Evolutionary conservation across 2,329 filamentous ascomycete species (phyloP), one percentile per base, ranked within the genome.

Genomic region (Davidsoniella neocaledoniae): DNA sequence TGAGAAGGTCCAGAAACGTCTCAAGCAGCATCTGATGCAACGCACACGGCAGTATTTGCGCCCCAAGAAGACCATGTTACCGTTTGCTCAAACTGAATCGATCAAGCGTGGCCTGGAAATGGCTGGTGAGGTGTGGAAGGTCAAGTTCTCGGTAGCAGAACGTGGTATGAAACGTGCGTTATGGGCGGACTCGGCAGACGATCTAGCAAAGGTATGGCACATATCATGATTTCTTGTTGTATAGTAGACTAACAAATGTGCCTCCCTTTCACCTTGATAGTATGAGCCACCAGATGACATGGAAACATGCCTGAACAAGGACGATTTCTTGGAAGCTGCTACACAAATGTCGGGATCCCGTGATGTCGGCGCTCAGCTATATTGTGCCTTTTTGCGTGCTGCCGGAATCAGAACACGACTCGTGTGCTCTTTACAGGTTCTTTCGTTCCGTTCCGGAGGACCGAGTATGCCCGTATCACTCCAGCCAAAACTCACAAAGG

Each of bases 351-450:
- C 79, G 55, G 93, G 90, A 0, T 96, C 90, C 7, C 77, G 88
- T 55, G 91, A 98, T 62, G 72, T 93, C 8, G 91, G 88, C 0
- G 84, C 86, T 1, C 88, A 96, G 61, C 63, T 98, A 0, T 94
- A 93, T 58, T 96, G 91, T 62, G 83, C 88, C 2, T 64, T 96
- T 29, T 70, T 98, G 3, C 79, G 91, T 16, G 76, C 79, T n/a
- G 77, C 74, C n/a, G 87, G 86, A 2, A 77, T 96, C 5, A 78
- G 86, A 55, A 73, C 85, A 4, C 76, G 91, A 10, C 70, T 98
- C 4, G 83, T 96, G 0, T 95, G 87, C 62, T 98, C 91, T 4
- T 67, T 98, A 3, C 91, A 98, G 56, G 77, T 81, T 1, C 69
- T 98, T 0, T 73, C 83, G 0, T 88, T 88, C 56, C 68, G 71